Conservation (phyloP, 1,284 basidiomycete genomes). For the Exobasidium cylindrosporum region DNA sequence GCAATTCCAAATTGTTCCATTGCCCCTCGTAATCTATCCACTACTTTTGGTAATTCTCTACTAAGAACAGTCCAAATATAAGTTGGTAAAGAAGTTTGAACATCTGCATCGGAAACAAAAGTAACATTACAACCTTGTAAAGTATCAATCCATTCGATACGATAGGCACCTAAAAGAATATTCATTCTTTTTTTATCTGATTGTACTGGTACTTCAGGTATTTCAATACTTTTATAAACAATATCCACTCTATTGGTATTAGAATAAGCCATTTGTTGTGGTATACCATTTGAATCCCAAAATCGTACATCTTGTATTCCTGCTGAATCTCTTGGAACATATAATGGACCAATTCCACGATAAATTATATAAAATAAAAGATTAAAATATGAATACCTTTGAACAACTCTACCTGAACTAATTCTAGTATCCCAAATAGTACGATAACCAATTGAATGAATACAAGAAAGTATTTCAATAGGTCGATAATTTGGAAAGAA, state of each 20-base stretch:
- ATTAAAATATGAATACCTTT: constrained; percentile 30
- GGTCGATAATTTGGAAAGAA: constrained; percentile 16
- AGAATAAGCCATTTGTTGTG: constrained; percentile 23
- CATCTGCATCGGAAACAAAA: constrained; percentile 30
- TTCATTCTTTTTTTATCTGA: constrained; percentile 33
- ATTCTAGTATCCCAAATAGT: constrained; percentile 41
- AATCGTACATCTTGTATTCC: constrained; percentile 32
- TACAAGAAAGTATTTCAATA: constrained; percentile 34
- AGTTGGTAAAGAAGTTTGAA: constrained; percentile 26
- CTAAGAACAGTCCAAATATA: constrained; percentile 26
- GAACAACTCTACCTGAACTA: constrained; percentile 33
- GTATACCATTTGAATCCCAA: constrained; percentile 25
- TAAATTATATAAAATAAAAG: constrained; percentile 39
- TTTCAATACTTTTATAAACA: constrained; percentile 25
- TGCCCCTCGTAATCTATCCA: constrained; percentile 28
- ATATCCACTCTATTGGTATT: constrained; percentile 27
- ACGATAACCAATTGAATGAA: constrained; percentile 30
- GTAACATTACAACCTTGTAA: constrained; percentile 29
- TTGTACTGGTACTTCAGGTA: constrained; percentile 18
- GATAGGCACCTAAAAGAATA: constrained; percentile 30
- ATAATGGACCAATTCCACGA: constrained; percentile 38
- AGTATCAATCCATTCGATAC: constrained; percentile 23
- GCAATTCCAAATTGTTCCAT: constrained; percentile 34
- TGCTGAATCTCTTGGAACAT: constrained; percentile 31
- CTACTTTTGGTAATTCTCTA: constrained; percentile 28